Percentiles rank a stretch among this genome's conserved stretches.
These are phyloP conservation scores for Secale cereale DNA, from an alignment of 176 grass and related monocot genomes.

Conservation along the genomic window DNA sequence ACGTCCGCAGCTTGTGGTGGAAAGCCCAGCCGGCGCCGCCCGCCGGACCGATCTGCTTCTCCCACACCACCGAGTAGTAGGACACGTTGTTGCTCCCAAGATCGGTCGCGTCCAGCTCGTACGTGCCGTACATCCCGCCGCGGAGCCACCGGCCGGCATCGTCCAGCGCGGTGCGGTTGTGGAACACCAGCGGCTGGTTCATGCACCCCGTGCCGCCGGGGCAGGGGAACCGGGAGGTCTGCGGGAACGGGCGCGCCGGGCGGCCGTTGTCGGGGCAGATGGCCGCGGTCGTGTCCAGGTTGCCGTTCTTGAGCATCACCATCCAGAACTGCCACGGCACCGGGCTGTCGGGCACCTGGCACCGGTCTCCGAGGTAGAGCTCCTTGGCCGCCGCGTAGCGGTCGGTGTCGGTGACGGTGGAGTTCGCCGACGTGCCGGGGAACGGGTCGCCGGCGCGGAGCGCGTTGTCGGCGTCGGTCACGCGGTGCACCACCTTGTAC, in stretches of 20 bases:
- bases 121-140: constrained; percentile 63
- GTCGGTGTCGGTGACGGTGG: constrained; percentile 37
- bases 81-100: constrained; percentile 3
- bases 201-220: constrained; percentile 83
- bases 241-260: constrained; percentile 53
- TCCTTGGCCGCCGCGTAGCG: constrained; percentile 70
- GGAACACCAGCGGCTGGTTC: constrained; percentile 89
- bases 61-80: constrained; percentile 76
- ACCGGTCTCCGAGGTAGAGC: constrained; percentile 69
- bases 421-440: neutral
- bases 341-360: constrained; percentile 53
- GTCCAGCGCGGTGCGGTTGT: constrained; percentile 61
- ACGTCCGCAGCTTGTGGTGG: constrained; percentile 74
- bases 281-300: constrained; percentile 71
- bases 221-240: constrained; percentile 67
- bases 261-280: constrained; percentile 70
- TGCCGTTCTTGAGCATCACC: constrained; percentile 98
- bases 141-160: constrained; percentile 25
- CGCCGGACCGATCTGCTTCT: constrained; percentile 49
- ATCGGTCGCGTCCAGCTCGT: constrained; percentile 54
- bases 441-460: constrained; percentile 52
- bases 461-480: constrained; percentile 61
- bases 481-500: constrained; percentile 52
- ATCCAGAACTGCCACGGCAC: constrained; percentile 92
- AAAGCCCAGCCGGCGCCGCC: constrained; percentile 57